Evolutionary conservation across 2,329 filamentous ascomycete genomes (phyloP).

Genomic region (Celoporthe dispersa): DNA sequence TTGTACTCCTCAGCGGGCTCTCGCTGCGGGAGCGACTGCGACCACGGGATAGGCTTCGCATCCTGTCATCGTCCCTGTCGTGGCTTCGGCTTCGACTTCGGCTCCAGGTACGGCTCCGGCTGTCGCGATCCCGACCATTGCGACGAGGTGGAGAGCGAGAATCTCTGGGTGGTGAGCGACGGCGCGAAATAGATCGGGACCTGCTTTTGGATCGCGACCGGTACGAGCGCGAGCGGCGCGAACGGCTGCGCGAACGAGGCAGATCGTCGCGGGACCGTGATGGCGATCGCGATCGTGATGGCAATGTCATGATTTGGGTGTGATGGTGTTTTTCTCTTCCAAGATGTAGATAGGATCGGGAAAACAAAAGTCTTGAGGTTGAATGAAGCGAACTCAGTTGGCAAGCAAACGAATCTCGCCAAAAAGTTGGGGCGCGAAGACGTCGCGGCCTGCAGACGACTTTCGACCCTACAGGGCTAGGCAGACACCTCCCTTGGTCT

Average conservation of each 20-base stretch:
- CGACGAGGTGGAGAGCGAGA: constrained; percentile 42
- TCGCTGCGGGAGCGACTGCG: constrained; percentile 43
- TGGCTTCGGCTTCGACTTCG: constrained; percentile 34
- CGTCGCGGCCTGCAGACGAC: neutral
- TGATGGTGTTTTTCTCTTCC: too few species aligned
- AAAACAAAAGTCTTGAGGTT: neutral
- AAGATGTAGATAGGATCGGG: neutral
- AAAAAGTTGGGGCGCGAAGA: neutral
- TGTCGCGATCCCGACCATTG: constrained; percentile 42
- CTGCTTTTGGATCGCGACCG: constrained; percentile 29
- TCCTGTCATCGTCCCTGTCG: constrained; percentile 41
- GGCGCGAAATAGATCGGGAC: constrained; percentile 29
- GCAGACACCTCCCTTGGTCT: neutral
- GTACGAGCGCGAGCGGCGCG: constrained; percentile 25
- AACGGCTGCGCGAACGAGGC: constrained; percentile 22
- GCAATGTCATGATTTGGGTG: constrained; percentile 28
- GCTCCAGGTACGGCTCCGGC: constrained; percentile 6
- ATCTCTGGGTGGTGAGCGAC: constrained; percentile 31
- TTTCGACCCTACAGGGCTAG: neutral
- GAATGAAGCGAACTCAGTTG: neutral
- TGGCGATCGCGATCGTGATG: constrained; percentile 29
- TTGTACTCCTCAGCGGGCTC: constrained; percentile 53
- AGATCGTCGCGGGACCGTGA: constrained; percentile 27
- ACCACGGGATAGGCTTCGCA: constrained; percentile 42
- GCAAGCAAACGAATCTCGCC: neutral